These are phyloP conservation scores for Trichophyton equinum DNA, from an alignment of 2,329 filamentous ascomycete species.

Conservation along the genomic window DNA sequence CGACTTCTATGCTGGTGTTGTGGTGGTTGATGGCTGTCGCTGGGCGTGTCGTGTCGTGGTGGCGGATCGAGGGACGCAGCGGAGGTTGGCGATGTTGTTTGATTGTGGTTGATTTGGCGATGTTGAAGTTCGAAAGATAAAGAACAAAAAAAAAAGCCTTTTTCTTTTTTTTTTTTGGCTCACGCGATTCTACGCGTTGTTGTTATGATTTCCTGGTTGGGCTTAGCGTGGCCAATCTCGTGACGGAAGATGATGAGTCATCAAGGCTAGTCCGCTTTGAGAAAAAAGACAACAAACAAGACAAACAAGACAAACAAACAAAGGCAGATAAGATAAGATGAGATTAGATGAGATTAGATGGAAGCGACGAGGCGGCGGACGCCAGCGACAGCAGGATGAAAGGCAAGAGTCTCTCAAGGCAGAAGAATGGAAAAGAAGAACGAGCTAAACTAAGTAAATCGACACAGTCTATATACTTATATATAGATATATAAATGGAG, in stretches of 20 bases:
- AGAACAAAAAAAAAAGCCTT: background rate
- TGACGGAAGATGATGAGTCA: background rate
- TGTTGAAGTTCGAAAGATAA: background rate
- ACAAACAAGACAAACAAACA: background rate
- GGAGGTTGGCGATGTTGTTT: background rate
- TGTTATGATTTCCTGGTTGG: background rate
- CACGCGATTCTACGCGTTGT: constrained; percentile 3
- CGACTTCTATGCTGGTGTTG: no score
- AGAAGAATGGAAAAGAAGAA: background rate
- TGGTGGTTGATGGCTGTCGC: background rate
- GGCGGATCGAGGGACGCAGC: background rate
- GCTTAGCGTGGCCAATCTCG: background rate
- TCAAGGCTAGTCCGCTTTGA: background rate
- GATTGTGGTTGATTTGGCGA: background rate
- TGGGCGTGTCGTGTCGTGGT: background rate
- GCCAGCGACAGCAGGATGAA: background rate
- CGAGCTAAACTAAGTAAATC: no score
- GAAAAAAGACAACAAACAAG: background rate
- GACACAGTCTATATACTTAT: background rate
- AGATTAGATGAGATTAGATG: background rate
- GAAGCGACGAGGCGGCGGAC: background rate
- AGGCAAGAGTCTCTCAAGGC: background rate
- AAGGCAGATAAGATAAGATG: background rate
- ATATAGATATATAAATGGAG: background rate
- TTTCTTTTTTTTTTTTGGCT: background rate